Base-by-base conservation (phyloP, 2,329 filamentous ascomycete species). In the Aspergillus sp. region DNA sequence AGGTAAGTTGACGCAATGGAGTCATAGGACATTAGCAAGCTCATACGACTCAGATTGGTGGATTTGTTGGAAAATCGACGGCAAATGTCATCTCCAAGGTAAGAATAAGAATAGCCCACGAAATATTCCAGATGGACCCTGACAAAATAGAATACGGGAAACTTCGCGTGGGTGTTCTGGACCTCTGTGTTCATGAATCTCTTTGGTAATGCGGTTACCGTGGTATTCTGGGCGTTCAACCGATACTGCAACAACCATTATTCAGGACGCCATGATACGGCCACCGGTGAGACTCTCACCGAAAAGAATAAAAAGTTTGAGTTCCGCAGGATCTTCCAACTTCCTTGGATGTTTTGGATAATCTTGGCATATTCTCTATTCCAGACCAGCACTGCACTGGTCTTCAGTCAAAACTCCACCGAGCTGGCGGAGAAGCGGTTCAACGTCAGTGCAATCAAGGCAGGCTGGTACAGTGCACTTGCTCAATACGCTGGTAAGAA, bases 141-240 rank as follows among this genome's bases (percentile, higher is more conserved):
- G n/a, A 62, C 19, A 5, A 10, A 1, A 38, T 32, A 80, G 58
- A 80, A 78, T 11, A 81, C 79, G 0, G 81, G 82, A 0, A 76
- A 86, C 59, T 86, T 86, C 43, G 78, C 78, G 48, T 86, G 82
- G 81, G 81, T 81, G 0, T 86, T 80, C 60, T 86, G 83, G 83
- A 78, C 78, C 9, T 76, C 89, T 0, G 82, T 86, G 0, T 81
- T 83, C 59, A 85, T 86, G 80, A 85, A 86, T 53, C 52, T 86
- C 2, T 86, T 86, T 56, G 85, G 83, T 7, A 86, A 86, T 49
- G 61, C 77, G 0, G 74, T 77, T 1, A 84, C 82, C 0, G 48
- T 76, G 0, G 66, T 72, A 9, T 86, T 85, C 64, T 84, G 76
- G 69, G 75, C 76, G 58, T 85, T 86, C 61, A 83, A 76, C 0